phyloP scores from a whole-genome alignment of 2,329 filamentous ascomycete genomes.

The Harringtonia lauricola region DNA sequence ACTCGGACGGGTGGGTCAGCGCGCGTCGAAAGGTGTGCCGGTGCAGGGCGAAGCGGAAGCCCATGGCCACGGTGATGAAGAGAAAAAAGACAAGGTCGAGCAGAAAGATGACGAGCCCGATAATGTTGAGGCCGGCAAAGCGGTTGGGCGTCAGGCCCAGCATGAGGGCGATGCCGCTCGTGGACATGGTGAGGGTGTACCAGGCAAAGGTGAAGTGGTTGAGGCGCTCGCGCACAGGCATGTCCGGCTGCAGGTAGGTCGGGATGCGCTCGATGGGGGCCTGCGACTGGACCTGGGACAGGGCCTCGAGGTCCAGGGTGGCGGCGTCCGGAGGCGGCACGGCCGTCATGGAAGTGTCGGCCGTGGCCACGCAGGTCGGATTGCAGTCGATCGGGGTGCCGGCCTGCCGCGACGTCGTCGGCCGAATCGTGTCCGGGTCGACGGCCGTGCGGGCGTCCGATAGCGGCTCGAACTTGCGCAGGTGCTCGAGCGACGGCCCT shows the following conservation, averaged over 20 bases:
- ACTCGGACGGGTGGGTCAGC: constrained; percentile 37
- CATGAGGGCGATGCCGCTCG: constrained; percentile 18
- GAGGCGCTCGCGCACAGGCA: constrained; percentile 17
- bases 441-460: too few species aligned
- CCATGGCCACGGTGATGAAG: constrained; percentile 20
- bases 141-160: constrained; percentile 18
- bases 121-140: constrained; percentile 36
- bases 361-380: too few species aligned
- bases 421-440: too few species aligned
- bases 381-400: too few species aligned
- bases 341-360: too few species aligned
- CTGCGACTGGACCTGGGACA: not conserved
- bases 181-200: constrained; percentile 23
- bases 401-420: too few species aligned
- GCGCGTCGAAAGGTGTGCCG: constrained; percentile 31
- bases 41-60: constrained; percentile 32
- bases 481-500: too few species aligned
- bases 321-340: too few species aligned
- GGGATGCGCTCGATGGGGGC: constrained; percentile 12
- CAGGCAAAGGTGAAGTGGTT: constrained; percentile 23
- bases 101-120: constrained; percentile 39
- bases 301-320: not conserved
- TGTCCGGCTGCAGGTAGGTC: constrained; percentile 18
- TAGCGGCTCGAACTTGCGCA: too few species aligned
- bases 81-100: constrained; percentile 36